Base-by-base conservation (phyloP, 257 asterid genomes). In the Gardenia jasminoides region DNA sequence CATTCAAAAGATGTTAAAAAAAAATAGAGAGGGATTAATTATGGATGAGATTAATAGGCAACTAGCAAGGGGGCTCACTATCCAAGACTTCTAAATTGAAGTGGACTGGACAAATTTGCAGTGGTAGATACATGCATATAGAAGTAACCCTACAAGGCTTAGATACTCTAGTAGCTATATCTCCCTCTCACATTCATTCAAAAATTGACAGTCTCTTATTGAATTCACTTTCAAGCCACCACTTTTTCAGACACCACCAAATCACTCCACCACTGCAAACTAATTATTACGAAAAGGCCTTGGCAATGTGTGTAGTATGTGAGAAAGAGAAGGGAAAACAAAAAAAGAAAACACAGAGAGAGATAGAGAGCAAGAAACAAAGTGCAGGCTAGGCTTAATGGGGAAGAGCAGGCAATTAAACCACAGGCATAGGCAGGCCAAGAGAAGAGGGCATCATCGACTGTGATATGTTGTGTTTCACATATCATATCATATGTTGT, bases 191-290 rank as follows among this genome's bases (percentile, higher is more conserved):
- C 79, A 76, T 69, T 68, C 65, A 78, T 44, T 81, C 81, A 87
- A 79, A 81, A 61, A 70, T 67, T 82, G 78, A 88, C 83, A 86
- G 81, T 78, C 67, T 80, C 48, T 30, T 81, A 79, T 82, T 82
- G 64, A 77, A 80, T 67, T 76, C 84, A 86, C 76, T 82, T 85
- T 81, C 72, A 77, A 85, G 80, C 84, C 87, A 79, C 79, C 86
- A 79, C 90, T 83, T 83, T 85, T 76, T 65, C 81, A 80, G 85
- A 81, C 85, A 81, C 26, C 74, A 68, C 24, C 48, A 69, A 77
- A 78, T 58, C 62, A 78, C 48, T 36, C 50, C 65, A 73, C 24
- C 24, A 26, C 87, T 82, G 83, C 83, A 78, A 78, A 74, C 83
- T 82, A 83, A 80, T 76, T 73, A 81, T 79, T 83, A 61, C 75